Percentiles rank a stretch among this genome's conserved stretches.
These are phyloP conservation scores for Phytophthora ramorum DNA, from an alignment of 352 stramenopile genomes.

Conservation along the genomic window DNA sequence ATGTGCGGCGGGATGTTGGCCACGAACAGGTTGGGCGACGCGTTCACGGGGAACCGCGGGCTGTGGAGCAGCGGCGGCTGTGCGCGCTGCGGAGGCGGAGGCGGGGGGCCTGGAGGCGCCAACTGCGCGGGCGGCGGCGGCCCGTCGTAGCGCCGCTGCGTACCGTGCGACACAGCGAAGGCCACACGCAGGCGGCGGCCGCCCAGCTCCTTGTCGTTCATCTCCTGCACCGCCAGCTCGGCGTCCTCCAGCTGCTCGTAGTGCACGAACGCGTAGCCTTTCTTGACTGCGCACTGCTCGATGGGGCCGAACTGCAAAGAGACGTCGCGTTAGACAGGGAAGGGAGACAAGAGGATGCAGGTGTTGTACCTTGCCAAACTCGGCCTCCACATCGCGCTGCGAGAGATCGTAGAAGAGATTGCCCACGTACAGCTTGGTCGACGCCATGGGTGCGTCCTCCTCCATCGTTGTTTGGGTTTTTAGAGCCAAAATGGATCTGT, in stretches of 20 bases:
- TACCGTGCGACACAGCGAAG: constrained; percentile 46
- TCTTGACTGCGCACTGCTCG: constrained; percentile 59
- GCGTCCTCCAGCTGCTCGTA: constrained; percentile 55
- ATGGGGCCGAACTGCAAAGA: constrained; percentile 54
- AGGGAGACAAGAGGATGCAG: not conserved
- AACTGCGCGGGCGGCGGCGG: constrained; percentile 17
- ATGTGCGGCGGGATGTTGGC: constrained; percentile 71
- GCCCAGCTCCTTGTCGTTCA: constrained; percentile 58
- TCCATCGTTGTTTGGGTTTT: constrained; percentile 1
- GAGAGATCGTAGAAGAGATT: constrained; percentile 67
- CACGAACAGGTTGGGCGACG: constrained; percentile 64
- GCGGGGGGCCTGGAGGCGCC: not conserved
- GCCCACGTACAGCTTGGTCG: constrained; percentile 74
- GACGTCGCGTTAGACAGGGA: constrained; percentile 5
- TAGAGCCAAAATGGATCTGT: not conserved
- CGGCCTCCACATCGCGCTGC: constrained; percentile 50
- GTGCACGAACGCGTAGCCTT: constrained; percentile 65
- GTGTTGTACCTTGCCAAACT: constrained; percentile 48
- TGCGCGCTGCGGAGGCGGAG: not conserved
- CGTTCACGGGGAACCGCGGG: constrained; percentile 20
- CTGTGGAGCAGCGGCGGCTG: constrained; percentile 26
- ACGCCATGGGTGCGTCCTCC: constrained; percentile 35
- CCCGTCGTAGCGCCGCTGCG: constrained; percentile 36
- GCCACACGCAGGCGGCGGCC: constrained; percentile 54
- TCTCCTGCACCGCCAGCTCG: constrained; percentile 51